Evolutionary conservation across 139 green algal genomes (phyloP), one percentile per base, ranked within the genome.

Genomic region (Asterochloris erici): DNA sequence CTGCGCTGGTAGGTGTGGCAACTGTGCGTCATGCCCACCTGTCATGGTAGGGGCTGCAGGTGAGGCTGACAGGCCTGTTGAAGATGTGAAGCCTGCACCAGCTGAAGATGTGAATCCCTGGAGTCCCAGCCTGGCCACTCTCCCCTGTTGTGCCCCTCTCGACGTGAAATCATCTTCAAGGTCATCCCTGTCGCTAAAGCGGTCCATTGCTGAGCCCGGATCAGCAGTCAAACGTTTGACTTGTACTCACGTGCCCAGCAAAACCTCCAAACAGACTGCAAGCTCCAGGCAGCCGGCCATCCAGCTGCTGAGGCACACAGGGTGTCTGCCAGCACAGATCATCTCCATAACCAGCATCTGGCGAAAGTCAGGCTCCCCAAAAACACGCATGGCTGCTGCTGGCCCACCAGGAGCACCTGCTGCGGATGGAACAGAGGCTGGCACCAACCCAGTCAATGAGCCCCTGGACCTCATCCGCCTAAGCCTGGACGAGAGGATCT

Each of bases 391-490:
- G 38, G 38, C 38, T 54, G 38, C 38, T 54, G 38, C 38, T 54
- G 38, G 38, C 6, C 38, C 38, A 54, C 6, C 38, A 54, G 38
- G 38, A 54, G 38, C 38, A 54, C 38, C 38, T 54, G 38, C 38
- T 54, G 38, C 38, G 38, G 38, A 54, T 2, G 38, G 38, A 54
- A 54, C 38, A 54, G 38, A 54, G 38, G 38, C 38, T 54, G 38
- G 38, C 38, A 54, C 38, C 38, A 54, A 54, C 38, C 38, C 38
- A 54, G 96, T 99, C 29, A 97, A 97, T 84, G 97, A 99, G 90
- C 97, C 97, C 0, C 85, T 99, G 6, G 97, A 99, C 85, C 86
- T 99, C 0, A 96, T 99, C 54, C 83, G 93, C 16, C 88, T 99
- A 0, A 94, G 87, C 54, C 81, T 99, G 27, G 96, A 99, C 76